Base-by-base conservation (phyloP, 2,329 filamentous ascomycete genomes). In the Aspergillus chevalieri region DNA sequence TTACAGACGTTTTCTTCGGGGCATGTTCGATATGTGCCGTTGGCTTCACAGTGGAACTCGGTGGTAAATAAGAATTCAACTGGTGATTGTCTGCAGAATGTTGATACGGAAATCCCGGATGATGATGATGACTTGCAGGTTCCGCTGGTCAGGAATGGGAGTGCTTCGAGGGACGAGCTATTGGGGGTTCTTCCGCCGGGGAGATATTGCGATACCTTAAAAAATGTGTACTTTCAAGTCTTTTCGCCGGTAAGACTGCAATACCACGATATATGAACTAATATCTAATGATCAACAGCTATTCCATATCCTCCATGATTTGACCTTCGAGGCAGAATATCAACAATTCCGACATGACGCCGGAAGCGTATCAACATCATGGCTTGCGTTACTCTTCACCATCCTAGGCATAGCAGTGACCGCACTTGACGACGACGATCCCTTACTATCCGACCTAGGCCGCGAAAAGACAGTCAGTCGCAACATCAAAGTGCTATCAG, bases 261-360 rank as follows among this genome's bases (percentile, higher is more conserved):
- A 6, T 22, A 22, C 6, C 21, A 6, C 21, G 4, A 22, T 6
- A 22, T 6, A 22, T 22, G 21, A 22, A 22, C 21, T 2, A 5
- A 6, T 17, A 17, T 15, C 38, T 41, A 46, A 24, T 14, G 7
- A 26, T 14, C 12, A 14, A 38, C 54, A 65, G 63, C 56, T 73
- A 10, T 72, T 72, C 44, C 69, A 72, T 54, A 65, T 72, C 42
- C 63, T 73, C 8, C 70, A 72, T 46, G 69, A 72, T 48, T 59
- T 68, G 42, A 70, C 68, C 3, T 73, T 72, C 34, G 62, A 70
- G 33, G 61, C 60, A 12, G 66, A 71, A 48, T 73, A 72, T 50
- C 60, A 64, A 36, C 58, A 62, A 15, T 73, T 73, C 46, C 62
- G 61, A 30, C 61, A 68, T 49, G 62, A 67, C 33, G 62, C 67